Base-by-base conservation (phyloP, 192 early-diverging fungal genomes). In the Mortierella claussenii region DNA sequence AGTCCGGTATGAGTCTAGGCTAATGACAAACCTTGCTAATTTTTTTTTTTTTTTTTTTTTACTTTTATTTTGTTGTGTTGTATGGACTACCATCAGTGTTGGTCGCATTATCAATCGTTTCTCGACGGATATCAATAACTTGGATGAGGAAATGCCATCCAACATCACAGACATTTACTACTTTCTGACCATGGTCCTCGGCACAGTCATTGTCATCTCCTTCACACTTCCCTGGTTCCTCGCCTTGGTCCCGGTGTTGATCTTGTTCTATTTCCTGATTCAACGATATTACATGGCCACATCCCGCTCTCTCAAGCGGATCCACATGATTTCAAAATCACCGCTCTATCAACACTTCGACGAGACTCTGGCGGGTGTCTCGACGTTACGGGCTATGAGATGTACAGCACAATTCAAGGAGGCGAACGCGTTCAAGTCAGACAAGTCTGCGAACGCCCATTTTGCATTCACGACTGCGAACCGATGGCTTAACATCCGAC, bases 51-150 rank as follows among this genome's bases (percentile, higher is more conserved):
- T 48, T 6, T 7, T 15, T 40, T 40, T 15, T 10, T 40, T 40
- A 40, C 37, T 40, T 40, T 40, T 40, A 10, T 40, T 40, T 40
- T 52, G 5, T 31, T 30, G 24, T 36, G 6, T 33, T 31, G 5
- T 18, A n/a, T n/a, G n/a, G n/a, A n/a, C 18, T 6, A 33, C 27
- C 31, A 88, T 84, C 58, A 88, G 87, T 68, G 80, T 87, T 4
- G 91, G 89, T 0, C 89, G 90, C 2, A 65, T 65, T 13, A 30
- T 54, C 17, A 65, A 96, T 79, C 69, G 96, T 45, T 95, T 94
- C 65, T 91, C 93, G 15, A 88, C 90, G 11, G 94, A 98, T 80
- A 89, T 96, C 80, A 87, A 89, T 37, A 85, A 87, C 7, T 63
- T 97, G 60, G 95, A 96, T 68, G 85, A 86, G 43, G 43, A 31